Evolutionary conservation across 768 basidiomycete genomes (phyloP).

Genomic region (Tephrocybe sp.): DNA sequence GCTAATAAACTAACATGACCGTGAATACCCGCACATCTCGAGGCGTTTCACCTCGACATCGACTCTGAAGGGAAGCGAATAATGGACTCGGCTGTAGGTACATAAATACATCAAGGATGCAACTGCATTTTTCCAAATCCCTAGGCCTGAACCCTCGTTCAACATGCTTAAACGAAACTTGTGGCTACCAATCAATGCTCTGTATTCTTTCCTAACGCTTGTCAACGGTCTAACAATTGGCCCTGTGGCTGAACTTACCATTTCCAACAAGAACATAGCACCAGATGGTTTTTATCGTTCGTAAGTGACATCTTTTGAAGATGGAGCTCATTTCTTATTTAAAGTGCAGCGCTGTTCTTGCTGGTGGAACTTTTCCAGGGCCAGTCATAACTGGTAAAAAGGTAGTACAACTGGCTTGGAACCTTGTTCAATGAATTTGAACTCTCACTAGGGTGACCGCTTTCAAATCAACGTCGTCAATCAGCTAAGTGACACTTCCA

Average conservation of each 20-base stretch:
- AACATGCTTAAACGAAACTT: too few relatives aligned
- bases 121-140: too few relatives aligned
- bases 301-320: slow-evolving; percentile 3
- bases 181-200: too few relatives aligned
- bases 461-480: not conserved
- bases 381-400: slow-evolving; percentile 17
- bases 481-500: not conserved
- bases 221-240: slow-evolving; percentile 22
- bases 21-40: too few relatives aligned
- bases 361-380: slow-evolving; percentile 12
- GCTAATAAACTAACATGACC: too few relatives aligned
- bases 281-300: slow-evolving; percentile 14
- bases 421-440: not conserved
- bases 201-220: too few relatives aligned
- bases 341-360: slow-evolving; percentile 6
- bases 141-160: too few relatives aligned
- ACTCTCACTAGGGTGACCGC: not conserved
- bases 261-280: slow-evolving; percentile 6
- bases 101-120: too few relatives aligned
- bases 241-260: slow-evolving; percentile 15
- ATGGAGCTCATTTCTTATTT: not conserved
- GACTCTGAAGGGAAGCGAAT: too few relatives aligned
- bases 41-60: too few relatives aligned
- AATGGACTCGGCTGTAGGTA: too few relatives aligned
- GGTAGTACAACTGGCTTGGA: not conserved